Conservation (phyloP, 1,139 yeast genomes). For the Meyerozyma guilliermondii region DNA sequence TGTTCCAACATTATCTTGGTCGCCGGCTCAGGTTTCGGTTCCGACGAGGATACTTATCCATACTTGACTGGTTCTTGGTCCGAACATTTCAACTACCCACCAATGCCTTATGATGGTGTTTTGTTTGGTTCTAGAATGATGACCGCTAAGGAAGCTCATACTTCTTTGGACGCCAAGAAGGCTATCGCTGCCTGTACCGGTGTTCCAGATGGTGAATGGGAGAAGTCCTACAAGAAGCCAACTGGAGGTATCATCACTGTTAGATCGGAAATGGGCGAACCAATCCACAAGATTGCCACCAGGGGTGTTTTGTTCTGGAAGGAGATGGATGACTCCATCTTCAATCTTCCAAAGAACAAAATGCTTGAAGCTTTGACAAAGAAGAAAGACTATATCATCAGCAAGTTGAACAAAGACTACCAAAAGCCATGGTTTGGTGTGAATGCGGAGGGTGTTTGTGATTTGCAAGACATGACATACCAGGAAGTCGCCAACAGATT, state of each 20-base stretch:
- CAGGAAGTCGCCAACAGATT: conserved; percentile 84
- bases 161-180: conserved; percentile 89
- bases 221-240: conserved; percentile 86
- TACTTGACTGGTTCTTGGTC: conserved; percentile 98
- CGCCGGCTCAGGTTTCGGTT: conserved; percentile 98
- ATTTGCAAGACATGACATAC: conserved; percentile 93
- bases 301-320: conserved; percentile 97
- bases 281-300: conserved; percentile 96
- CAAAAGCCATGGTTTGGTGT: conserved; percentile 97
- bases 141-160: conserved; percentile 95
- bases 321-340: conserved; percentile 91
- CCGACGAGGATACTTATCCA: conserved; percentile 94
- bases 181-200: conserved; percentile 90
- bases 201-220: conserved; percentile 87
- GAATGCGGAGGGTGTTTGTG: conserved; percentile 76
- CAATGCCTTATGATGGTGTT: conserved; percentile 99
- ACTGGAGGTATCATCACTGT: conserved; percentile 97
- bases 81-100: conserved; percentile 76
- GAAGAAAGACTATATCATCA: conserved; percentile 83
- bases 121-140: conserved; percentile 94
- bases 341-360: conserved; percentile 86
- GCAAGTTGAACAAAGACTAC: conserved; percentile 84
- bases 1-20: conserved; percentile 81
- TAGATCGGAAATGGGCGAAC: conserved; percentile 99
- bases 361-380: conserved; percentile 73